These are phyloP conservation scores for Syzygium aqueum DNA, from an alignment of 345 rosid species.

Conservation along the genomic window DNA sequence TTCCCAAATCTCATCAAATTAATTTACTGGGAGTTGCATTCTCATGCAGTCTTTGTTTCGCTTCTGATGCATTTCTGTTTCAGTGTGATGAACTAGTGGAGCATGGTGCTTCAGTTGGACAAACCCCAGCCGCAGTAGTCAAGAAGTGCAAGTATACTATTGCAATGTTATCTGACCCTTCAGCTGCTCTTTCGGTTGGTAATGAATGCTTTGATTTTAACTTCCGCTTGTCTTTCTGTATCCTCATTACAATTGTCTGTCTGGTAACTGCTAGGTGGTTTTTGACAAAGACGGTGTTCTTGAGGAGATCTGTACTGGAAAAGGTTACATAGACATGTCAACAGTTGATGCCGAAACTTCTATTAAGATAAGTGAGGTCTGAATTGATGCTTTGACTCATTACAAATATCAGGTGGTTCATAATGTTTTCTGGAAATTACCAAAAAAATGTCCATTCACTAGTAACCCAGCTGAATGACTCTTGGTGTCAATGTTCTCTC, in stretches of 20 bases:
- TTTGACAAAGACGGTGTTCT: conserved; percentile 79
- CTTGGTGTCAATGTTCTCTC: not conserved
- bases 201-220: not conserved
- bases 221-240: not conserved
- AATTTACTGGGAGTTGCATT: not conserved
- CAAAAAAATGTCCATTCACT: not conserved
- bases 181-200: conserved; percentile 74
- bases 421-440: not conserved
- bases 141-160: conserved; percentile 85
- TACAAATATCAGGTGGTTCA: not conserved
- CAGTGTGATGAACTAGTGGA: conserved; percentile 89
- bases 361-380: conserved; percentile 60
- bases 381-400: not conserved
- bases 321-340: conserved; percentile 91
- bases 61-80: conserved; percentile 1
- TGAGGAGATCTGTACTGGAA: conserved; percentile 56
- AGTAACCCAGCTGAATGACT: not conserved
- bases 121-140: conserved; percentile 76
- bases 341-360: conserved; percentile 92
- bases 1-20: not conserved
- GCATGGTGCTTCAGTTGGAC: conserved; percentile 71
- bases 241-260: not conserved
- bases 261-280: conserved; percentile 50
- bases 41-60: not conserved
- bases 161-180: conserved; percentile 87